phyloP scores from a whole-genome alignment of 805 yeast genomes.

The Kuraishia borneana region DNA sequence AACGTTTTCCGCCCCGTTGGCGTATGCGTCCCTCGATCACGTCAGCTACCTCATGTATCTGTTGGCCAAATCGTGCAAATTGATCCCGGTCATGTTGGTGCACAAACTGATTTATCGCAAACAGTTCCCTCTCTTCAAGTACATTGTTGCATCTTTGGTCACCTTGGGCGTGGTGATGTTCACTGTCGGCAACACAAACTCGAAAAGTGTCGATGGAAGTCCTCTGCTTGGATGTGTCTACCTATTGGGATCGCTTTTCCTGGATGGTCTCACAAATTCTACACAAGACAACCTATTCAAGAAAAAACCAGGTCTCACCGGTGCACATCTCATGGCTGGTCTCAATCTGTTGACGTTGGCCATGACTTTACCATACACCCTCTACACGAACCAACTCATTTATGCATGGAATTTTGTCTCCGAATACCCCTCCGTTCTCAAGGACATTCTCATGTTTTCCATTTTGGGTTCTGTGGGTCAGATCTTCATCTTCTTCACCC shows the following conservation, averaged over 20 bases:
- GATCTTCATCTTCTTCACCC: conserved; percentile 78
- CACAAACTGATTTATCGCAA: conserved; percentile 64
- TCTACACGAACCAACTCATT: conserved; percentile 35
- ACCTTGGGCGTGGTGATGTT: conserved; percentile 78
- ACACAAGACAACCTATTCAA: conserved; percentile 82
- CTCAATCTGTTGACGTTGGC: conserved; percentile 32
- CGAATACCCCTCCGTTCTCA: conserved; percentile 33
- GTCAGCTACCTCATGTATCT: conserved; percentile 80
- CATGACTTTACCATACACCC: conserved; percentile 35
- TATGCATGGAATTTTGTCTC: conserved; percentile 38
- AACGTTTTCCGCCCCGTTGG: conserved; percentile 73
- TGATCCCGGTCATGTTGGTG: conserved; percentile 88
- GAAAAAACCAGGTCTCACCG: conserved; percentile 42
- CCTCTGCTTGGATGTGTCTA: conserved; percentile 46
- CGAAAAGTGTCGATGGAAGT: conserved; percentile 28
- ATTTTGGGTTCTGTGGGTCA: conserved; percentile 87
- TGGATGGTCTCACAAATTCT: conserved; percentile 90
- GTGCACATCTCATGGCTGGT: conserved; percentile 81
- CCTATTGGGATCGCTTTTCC: conserved; percentile 49
- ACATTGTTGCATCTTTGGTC: conserved; percentile 64
- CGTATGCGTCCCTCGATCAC: conserved; percentile 65
- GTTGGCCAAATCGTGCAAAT: conserved; percentile 85
- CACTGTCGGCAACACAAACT: conserved; percentile 40
- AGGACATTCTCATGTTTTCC: conserved; percentile 57
- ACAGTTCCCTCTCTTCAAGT: conserved; percentile 64